Conservation (phyloP, 371 early-diverging fungal species). For the Lichtheimia hyalospora region DNA sequence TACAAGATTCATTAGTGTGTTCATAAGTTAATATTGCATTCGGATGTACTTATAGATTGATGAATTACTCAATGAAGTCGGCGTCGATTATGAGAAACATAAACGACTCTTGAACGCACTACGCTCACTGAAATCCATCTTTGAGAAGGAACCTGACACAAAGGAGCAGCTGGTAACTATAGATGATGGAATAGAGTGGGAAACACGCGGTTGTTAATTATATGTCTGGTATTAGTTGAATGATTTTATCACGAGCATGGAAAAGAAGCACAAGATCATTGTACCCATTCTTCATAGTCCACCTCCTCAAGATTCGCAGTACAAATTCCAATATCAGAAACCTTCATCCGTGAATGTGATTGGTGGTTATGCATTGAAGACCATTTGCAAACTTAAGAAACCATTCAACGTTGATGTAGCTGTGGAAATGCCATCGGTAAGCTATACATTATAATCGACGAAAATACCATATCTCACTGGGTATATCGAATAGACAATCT, state of each 20-base stretch:
- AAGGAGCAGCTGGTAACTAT: constrained; percentile 50
- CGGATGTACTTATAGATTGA: constrained; percentile 58
- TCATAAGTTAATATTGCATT: neutral
- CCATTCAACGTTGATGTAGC: constrained; percentile 87
- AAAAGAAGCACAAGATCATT: constrained; percentile 49
- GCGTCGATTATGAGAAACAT: constrained; percentile 63
- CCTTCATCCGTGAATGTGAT: constrained; percentile 81
- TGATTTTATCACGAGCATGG: constrained; percentile 38
- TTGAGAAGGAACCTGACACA: constrained; percentile 51
- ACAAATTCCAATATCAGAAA: constrained; percentile 74
- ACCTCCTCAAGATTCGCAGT: constrained; percentile 67
- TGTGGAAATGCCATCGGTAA: constrained; percentile 87
- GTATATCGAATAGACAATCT: constrained; percentile 47
- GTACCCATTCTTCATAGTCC: constrained; percentile 79
- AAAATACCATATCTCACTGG: neutral
- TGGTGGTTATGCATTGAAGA: constrained; percentile 88
- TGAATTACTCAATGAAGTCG: constrained; percentile 78
- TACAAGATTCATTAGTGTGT: neutral
- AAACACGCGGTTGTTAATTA: neutral
- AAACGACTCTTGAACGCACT: constrained; percentile 76
- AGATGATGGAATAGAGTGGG: neutral
- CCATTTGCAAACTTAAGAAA: constrained; percentile 59
- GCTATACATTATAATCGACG: neutral
- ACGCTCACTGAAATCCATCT: constrained; percentile 59
- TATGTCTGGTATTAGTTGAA: neutral